These are phyloP conservation scores for Tremellales sp. DNA, from an alignment of 1,284 basidiomycete genomes.

Conservation along the genomic window DNA sequence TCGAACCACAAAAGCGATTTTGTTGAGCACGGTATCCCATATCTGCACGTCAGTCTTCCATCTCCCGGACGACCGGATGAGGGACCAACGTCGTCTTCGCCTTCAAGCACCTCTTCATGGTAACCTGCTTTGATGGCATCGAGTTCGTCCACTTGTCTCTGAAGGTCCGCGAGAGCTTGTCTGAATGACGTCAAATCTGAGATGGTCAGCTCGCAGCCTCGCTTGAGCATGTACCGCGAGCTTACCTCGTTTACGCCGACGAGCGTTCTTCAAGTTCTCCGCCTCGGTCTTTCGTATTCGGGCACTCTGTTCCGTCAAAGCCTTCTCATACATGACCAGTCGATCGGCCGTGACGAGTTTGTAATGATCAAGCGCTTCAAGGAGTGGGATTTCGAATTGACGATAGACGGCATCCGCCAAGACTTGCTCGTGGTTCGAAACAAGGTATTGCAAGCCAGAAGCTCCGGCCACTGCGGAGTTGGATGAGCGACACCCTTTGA, in stretches of 20 bases:
- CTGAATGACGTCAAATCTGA: constrained; percentile 82
- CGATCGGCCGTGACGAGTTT: constrained; percentile 57
- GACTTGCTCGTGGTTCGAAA: constrained; percentile 88
- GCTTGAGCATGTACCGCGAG: constrained; percentile 12
- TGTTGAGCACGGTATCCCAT: constrained; percentile 82
- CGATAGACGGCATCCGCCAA: constrained; percentile 81
- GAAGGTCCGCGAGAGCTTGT: constrained; percentile 73
- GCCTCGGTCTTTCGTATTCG: constrained; percentile 85
- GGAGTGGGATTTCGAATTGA: constrained; percentile 82
- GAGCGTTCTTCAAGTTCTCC: constrained; percentile 67
- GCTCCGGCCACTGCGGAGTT: constrained; percentile 59
- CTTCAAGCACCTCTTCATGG: constrained; percentile 71
- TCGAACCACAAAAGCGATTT: constrained; percentile 55
- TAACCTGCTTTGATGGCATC: constrained; percentile 50
- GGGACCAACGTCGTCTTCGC: constrained; percentile 68
- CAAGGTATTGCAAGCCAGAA: constrained; percentile 85
- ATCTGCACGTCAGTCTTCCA: constrained; percentile 48
- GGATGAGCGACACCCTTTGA: constrained; percentile 43
- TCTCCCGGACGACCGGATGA: background rate
- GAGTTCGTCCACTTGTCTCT: constrained; percentile 66
- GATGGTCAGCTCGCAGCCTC: background rate
- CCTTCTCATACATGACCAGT: constrained; percentile 70
- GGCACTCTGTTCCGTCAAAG: constrained; percentile 73
- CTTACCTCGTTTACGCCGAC: constrained; percentile 73
- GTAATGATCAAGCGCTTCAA: constrained; percentile 78